Conservation (phyloP, 192 early-diverging fungal species). For the Linnemannia exigua region DNA sequence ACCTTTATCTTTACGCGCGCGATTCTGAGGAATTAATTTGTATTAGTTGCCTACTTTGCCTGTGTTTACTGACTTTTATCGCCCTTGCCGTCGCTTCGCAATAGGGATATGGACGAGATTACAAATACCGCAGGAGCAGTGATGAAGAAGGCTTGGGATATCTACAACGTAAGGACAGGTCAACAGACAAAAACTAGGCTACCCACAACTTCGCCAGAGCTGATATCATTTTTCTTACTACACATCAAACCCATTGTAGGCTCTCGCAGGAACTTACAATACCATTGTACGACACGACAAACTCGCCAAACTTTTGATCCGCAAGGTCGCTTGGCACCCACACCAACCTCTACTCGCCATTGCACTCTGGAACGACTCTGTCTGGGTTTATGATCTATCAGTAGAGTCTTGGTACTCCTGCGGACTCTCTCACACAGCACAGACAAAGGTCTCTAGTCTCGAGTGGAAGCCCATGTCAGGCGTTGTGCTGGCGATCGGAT, state of each 20-base stretch:
- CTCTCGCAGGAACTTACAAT: conserved; percentile 25
- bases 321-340: conserved; percentile 83
- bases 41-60: not conserved
- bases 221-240: too few relatives aligned
- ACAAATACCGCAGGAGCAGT: conserved; percentile 11
- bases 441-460: conserved; percentile 32
- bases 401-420: conserved; percentile 64
- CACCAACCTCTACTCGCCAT: conserved; percentile 77
- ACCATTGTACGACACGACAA: conserved; percentile 41
- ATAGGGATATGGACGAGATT: conserved; percentile 42
- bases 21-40: not conserved
- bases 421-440: conserved; percentile 34
- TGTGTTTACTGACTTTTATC: not conserved
- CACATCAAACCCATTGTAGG: not conserved
- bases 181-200: too few relatives aligned
- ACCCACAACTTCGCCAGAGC: too few relatives aligned
- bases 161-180: conserved; percentile 42
- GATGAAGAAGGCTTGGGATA: conserved; percentile 36
- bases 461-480: conserved; percentile 56
- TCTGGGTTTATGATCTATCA: conserved; percentile 79
- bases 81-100: not conserved
- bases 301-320: conserved; percentile 58
- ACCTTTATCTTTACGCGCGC: not conserved
- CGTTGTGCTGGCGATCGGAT: conserved; percentile 33
- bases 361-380: conserved; percentile 72